These are phyloP conservation scores for Leptomonas seymouri DNA, from an alignment of 208 protist genomes.

Conservation along the genomic window DNA sequence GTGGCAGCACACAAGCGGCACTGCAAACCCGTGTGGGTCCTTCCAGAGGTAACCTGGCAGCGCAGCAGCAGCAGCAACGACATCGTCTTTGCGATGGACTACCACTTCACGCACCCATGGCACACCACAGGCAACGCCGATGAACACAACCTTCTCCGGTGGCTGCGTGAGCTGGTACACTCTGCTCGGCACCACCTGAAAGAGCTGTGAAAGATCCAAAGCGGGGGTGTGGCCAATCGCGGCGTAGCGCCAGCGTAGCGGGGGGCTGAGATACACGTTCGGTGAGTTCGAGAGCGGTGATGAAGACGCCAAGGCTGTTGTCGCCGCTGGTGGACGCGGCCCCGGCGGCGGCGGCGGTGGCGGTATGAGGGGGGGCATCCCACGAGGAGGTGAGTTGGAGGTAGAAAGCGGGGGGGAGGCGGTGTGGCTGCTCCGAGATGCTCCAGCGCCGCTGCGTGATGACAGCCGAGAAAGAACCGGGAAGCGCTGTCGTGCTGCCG, in stretches of 20 bases:
- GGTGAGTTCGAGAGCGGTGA: not conserved
- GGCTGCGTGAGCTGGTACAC: constrained; percentile 17
- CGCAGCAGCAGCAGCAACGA: not conserved
- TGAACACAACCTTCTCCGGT: constrained; percentile 40
- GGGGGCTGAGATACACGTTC: constrained; percentile 15
- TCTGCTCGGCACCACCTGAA: constrained; percentile 8
- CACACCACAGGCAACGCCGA: constrained; percentile 56
- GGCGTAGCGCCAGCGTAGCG: constrained; percentile 21
- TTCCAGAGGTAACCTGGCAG: constrained; percentile 31
- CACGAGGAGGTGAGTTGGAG: constrained; percentile 1
- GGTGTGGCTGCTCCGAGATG: not conserved
- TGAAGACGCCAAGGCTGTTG: not conserved
- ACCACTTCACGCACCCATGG: constrained; percentile 40
- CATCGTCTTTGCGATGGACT: not conserved
- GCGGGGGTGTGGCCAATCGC: constrained; percentile 1
- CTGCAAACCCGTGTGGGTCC: constrained; percentile 6
- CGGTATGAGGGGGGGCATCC: not conserved
- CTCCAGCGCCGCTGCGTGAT: not conserved
- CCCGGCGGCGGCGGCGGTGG: not conserved
- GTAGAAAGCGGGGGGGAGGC: not conserved
- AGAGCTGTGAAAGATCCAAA: constrained; percentile 15
- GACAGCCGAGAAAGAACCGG: constrained; percentile 1
- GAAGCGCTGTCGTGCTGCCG: not conserved
- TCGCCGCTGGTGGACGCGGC: not conserved
- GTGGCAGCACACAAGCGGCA: constrained; percentile 38